A percentile compares a stretch with the other conserved stretches of the same genome.
phyloP scores from a whole-genome alignment of 2,329 filamentous ascomycete genomes.

The Trichoderma koningii region DNA sequence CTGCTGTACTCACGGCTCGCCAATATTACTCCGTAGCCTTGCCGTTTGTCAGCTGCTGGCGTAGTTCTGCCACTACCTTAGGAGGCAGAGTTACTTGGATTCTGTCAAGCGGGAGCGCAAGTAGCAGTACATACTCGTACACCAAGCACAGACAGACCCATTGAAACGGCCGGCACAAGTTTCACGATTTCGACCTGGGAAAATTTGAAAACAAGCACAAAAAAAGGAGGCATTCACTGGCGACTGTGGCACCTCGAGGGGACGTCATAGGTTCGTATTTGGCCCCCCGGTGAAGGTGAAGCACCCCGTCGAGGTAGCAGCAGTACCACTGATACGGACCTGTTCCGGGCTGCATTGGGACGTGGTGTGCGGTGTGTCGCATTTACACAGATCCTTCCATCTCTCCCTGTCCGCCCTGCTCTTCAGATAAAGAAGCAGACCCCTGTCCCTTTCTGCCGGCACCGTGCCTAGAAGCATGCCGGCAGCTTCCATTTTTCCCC shows the following conservation, averaged over 20 bases:
- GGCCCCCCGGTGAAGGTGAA: constrained; percentile 15
- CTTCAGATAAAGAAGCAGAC: neutral
- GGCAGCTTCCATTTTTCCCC: neutral
- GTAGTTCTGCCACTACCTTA: neutral
- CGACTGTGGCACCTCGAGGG: neutral
- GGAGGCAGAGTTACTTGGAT: neutral
- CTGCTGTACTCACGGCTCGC: neutral
- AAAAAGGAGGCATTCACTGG: neutral
- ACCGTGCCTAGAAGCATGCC: constrained; percentile 10
- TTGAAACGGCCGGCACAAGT: neutral
- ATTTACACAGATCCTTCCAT: neutral
- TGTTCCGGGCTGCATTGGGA: no score
- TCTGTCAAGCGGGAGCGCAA: no score
- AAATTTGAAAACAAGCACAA: neutral
- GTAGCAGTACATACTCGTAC: no score
- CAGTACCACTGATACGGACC: no score
- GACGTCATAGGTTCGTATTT: constrained; percentile 27
- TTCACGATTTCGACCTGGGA: constrained; percentile 5
- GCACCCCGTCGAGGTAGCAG: neutral
- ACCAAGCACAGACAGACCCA: constrained; percentile 5
- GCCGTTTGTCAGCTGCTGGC: constrained; percentile 4
- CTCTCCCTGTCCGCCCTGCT: neutral
- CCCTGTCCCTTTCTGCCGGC: constrained; percentile 19
- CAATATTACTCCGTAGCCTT: constrained; percentile 9
- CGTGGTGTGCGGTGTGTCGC: no score